Evolutionary conservation across 768 basidiomycete species (phyloP).

Genomic region (Leccinum imitatum): DNA sequence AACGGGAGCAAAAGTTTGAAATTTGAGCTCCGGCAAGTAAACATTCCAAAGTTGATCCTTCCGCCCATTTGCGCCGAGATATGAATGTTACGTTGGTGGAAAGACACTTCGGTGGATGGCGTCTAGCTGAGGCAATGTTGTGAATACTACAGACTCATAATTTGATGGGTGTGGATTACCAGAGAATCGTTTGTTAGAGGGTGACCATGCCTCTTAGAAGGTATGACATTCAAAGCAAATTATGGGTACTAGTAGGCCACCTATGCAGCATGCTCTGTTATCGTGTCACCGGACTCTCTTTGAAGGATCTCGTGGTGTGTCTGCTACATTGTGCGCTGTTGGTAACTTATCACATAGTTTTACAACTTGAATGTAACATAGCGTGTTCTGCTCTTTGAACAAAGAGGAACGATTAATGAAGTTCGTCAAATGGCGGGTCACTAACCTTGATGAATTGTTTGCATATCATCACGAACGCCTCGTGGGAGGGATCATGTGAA

Average conservation of each 20-base stretch:
- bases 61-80: no score
- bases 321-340: neutral
- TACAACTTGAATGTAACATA: neutral
- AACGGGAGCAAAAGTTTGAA: no score
- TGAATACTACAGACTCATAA: no score
- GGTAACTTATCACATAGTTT: neutral
- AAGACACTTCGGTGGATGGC: no score
- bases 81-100: no score
- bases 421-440: neutral
- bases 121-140: no score
- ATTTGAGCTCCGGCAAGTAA: no score
- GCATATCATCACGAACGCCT: neutral
- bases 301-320: neutral
- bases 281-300: neutral
- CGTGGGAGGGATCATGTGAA: neutral
- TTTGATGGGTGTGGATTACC: no score
- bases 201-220: no score
- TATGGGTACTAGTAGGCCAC: neutral
- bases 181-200: no score
- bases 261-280: neutral
- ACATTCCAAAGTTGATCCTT: no score
- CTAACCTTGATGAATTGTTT: neutral
- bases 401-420: neutral
- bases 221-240: neutral
- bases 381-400: neutral